Evolutionary conservation across 2,329 filamentous ascomycete genomes (phyloP).

Genomic region (Alternaria postmessia): DNA sequence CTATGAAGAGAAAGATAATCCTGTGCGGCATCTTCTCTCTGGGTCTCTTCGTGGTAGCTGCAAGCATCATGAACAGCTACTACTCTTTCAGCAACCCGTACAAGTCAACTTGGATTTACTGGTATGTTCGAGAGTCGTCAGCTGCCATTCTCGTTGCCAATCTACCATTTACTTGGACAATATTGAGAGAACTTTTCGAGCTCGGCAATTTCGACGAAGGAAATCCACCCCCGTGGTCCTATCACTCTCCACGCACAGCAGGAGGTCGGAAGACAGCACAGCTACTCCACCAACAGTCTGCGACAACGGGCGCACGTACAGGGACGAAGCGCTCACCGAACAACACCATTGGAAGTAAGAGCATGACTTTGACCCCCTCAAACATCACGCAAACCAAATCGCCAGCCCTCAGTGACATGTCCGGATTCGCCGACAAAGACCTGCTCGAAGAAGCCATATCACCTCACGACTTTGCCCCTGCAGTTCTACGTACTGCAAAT

Average conservation of each 20-base stretch:
- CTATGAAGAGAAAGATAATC: conserved; percentile 60
- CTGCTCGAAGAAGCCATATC: conserved; percentile 17
- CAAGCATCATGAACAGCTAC: conserved; percentile 60
- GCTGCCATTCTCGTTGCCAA: conserved; percentile 58
- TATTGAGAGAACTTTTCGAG: conserved; percentile 59
- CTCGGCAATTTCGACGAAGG: conserved; percentile 43
- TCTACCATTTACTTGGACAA: conserved; percentile 61
- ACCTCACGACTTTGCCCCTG: conserved; percentile 26
- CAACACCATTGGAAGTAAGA: conserved; percentile 20
- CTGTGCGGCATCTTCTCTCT: conserved; percentile 65
- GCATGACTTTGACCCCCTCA: conserved; percentile 24
- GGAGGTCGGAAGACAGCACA: conserved; percentile 33
- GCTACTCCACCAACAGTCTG: conserved; percentile 17
- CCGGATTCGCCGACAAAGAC: conserved; percentile 20
- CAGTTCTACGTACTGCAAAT: conserved; percentile 3
- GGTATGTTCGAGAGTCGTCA: conserved; percentile 44
- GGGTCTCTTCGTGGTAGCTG: conserved; percentile 60
- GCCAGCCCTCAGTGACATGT: conserved; percentile 16
- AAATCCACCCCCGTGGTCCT: conserved; percentile 41
- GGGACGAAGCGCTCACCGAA: conserved; percentile 14
- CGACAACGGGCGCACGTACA: conserved; percentile 10
- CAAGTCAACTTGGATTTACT: conserved; percentile 38
- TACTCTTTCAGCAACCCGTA: conserved; percentile 45
- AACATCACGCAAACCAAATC: conserved; percentile 4
- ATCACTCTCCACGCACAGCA: conserved; percentile 39